phyloP scores from a whole-genome alignment of 495 filamentous ascomycete species.

The Xylaria scruposa region DNA sequence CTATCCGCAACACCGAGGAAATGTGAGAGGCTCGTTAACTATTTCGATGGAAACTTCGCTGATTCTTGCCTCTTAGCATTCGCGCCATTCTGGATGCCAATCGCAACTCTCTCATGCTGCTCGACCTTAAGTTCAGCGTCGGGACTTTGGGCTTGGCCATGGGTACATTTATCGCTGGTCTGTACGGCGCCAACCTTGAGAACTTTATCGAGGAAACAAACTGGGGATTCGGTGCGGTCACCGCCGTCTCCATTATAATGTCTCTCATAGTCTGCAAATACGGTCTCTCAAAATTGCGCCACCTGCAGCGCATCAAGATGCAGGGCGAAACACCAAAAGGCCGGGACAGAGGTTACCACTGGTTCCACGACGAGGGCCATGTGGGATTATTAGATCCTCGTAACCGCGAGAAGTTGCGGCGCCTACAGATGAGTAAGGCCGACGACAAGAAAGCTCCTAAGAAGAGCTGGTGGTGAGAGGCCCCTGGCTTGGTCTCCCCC shows the following conservation, averaged over 20 bases:
- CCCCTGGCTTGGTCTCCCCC: not conserved
- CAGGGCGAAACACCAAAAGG: conserved; percentile 47
- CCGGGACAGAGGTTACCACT: conserved; percentile 44
- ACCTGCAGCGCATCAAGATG: conserved; percentile 92
- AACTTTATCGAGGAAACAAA: conserved; percentile 98
- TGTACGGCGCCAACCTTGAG: conserved; percentile 99
- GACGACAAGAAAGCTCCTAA: conserved; percentile 38
- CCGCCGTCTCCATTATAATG: conserved; percentile 71
- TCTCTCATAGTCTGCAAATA: conserved; percentile 78
- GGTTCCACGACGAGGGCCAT: conserved; percentile 52
- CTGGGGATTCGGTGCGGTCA: conserved; percentile 82
- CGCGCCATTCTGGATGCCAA: conserved; percentile 98
- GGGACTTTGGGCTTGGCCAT: conserved; percentile 90
- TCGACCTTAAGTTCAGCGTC: conserved; percentile 96
- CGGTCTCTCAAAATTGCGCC: conserved; percentile 80
- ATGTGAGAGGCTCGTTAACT: conserved; percentile 65
- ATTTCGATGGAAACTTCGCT: not conserved
- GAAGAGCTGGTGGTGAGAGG: conserved; percentile 43
- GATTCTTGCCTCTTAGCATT: conserved; percentile 60
- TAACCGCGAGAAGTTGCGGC: conserved; percentile 53
- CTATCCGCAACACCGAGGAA: conserved; percentile 97
- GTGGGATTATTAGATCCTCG: conserved; percentile 50
- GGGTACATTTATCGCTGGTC: conserved; percentile 92
- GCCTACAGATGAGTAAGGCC: conserved; percentile 54
- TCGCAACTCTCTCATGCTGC: conserved; percentile 96